These are phyloP conservation scores for Ustilago cynodontis DNA, from an alignment of 1,284 basidiomycete genomes.

Conservation along the genomic window DNA sequence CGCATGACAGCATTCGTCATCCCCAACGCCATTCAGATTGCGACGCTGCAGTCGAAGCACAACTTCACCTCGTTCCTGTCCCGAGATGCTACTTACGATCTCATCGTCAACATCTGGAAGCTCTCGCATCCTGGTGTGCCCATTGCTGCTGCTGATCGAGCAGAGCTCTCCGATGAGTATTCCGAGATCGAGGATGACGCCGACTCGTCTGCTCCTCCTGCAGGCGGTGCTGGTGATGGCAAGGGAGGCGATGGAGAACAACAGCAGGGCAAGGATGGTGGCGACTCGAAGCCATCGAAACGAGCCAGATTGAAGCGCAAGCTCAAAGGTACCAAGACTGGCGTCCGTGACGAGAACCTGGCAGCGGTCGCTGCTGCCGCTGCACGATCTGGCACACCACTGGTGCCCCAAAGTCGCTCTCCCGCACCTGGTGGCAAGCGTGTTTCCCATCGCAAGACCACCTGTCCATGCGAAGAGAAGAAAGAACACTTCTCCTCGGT, in stretches of 20 bases:
- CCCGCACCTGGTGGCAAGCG: constrained; percentile 46
- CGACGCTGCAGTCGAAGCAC: constrained; percentile 82
- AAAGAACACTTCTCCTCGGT: constrained; percentile 81
- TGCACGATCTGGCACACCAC: constrained; percentile 41
- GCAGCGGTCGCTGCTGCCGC: constrained; percentile 48
- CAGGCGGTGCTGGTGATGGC: constrained; percentile 22
- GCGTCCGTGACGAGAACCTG: constrained; percentile 45
- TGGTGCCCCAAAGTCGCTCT: constrained; percentile 40
- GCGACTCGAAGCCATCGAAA: constrained; percentile 53
- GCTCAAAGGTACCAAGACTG: constrained; percentile 54
- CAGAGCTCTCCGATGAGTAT: constrained; percentile 58
- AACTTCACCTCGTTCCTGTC: constrained; percentile 96
- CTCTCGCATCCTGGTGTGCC: constrained; percentile 84
- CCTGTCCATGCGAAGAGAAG: constrained; percentile 80
- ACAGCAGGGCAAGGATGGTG: constrained; percentile 17
- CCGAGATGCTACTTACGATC: constrained; percentile 94
- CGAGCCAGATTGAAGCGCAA: constrained; percentile 58
- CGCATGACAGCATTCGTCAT: constrained; percentile 99
- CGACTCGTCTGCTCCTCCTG: constrained; percentile 14
- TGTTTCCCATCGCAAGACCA: constrained; percentile 73
- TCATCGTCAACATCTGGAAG: constrained; percentile 95
- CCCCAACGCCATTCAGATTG: constrained; percentile 94
- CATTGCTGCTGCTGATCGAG: constrained; percentile 69
- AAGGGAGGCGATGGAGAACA: constrained; percentile 32
- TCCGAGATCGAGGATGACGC: constrained; percentile 55